A percentile compares a stretch with the other conserved stretches of the same genome.
These are phyloP conservation scores for Pythium angustatum DNA, from an alignment of 352 stramenopile species.

Conservation along the genomic window DNA sequence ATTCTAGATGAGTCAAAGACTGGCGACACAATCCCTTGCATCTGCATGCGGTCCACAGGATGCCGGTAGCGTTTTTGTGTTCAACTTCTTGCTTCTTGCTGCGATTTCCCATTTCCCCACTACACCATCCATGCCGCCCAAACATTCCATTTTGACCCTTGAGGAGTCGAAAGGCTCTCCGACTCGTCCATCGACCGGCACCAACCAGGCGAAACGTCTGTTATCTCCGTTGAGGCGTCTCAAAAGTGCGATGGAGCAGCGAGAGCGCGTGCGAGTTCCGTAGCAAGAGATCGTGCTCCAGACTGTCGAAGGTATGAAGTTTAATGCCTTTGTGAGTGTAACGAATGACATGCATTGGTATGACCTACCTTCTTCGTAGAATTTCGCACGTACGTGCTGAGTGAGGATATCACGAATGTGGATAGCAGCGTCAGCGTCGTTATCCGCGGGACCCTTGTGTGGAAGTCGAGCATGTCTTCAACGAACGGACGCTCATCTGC, in stretches of 20 bases:
- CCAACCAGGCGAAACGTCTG: slow-evolving; percentile 4
- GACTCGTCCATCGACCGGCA: slow-evolving; percentile 3
- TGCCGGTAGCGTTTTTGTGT: not conserved
- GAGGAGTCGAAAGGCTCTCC: slow-evolving; percentile 14
- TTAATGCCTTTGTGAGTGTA: not conserved
- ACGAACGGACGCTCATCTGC: slow-evolving; percentile 9
- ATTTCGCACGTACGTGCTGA: slow-evolving; percentile 11
- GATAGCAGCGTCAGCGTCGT: slow-evolving; percentile 13
- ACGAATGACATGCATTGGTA: not conserved
- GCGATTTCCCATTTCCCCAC: not conserved
- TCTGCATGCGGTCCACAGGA: not conserved
- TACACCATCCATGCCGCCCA: slow-evolving; percentile 3
- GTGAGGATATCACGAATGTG: slow-evolving; percentile 8
- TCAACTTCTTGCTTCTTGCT: not conserved
- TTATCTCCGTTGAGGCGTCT: slow-evolving; percentile 16
- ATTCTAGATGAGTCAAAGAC: not conserved
- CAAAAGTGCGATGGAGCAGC: slow-evolving; percentile 10
- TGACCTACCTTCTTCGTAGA: slow-evolving; percentile 3
- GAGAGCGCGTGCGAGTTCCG: slow-evolving; percentile 1
- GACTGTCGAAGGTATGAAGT: slow-evolving; percentile 15
- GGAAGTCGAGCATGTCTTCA: slow-evolving; percentile 24
- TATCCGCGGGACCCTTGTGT: slow-evolving; percentile 10
- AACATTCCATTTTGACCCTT: slow-evolving; percentile 6
- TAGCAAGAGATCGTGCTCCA: slow-evolving; percentile 14
- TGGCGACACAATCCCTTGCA: not conserved